Evolutionary conservation across 2,329 filamentous ascomycete species (phyloP).

Genomic region (Colletotrichum liaoningense): DNA sequence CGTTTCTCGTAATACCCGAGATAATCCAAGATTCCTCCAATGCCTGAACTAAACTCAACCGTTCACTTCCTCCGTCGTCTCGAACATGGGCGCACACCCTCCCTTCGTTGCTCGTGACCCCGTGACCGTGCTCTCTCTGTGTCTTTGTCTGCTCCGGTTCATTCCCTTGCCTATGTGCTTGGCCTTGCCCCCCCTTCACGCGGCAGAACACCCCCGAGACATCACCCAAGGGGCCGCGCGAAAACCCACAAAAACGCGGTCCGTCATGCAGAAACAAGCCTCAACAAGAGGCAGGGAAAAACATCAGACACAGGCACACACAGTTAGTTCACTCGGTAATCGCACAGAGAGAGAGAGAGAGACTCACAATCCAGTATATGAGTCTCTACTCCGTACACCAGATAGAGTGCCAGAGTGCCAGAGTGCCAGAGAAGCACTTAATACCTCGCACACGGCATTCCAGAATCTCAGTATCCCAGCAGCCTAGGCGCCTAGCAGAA

Average conservation of each 20-base stretch:
- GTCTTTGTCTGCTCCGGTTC: neutral
- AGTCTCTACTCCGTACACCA: too few species aligned
- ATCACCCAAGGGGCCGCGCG: neutral
- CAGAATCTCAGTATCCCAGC: neutral
- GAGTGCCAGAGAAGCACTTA: neutral
- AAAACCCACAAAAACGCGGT: neutral
- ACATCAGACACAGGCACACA: neutral
- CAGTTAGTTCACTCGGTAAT: constrained; percentile 15
- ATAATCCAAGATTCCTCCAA: neutral
- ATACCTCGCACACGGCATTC: neutral
- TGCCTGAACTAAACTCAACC: too few species aligned
- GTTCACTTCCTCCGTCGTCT: neutral
- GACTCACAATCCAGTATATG: too few species aligned
- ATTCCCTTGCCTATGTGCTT: neutral
- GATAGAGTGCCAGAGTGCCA: too few species aligned
- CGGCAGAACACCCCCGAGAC: neutral
- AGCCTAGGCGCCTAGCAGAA: neutral
- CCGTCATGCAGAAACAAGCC: neutral
- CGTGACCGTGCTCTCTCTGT: neutral
- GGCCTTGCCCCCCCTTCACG: neutral
- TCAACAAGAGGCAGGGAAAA: neutral
- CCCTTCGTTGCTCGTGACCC: too few species aligned
- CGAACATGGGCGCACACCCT: neutral
- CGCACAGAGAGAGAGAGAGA: neutral
- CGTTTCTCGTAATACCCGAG: neutral